Percentiles rank a stretch among this genome's conserved stretches.
Conservation (phyloP, 352 stramenopile species). For the Globisporangium solare region DNA sequence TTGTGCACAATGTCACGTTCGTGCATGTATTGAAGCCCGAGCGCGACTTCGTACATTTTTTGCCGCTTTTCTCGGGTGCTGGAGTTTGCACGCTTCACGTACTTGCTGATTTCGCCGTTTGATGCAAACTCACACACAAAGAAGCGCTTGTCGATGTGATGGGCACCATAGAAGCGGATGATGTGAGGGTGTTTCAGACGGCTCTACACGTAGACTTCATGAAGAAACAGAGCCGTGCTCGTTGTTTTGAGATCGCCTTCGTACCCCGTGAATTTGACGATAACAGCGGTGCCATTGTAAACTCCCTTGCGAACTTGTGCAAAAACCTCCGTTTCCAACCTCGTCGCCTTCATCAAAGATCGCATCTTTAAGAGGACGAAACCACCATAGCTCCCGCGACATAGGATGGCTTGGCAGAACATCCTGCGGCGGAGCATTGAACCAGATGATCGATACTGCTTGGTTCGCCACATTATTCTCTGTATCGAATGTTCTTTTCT, state of each 20-base stretch:
- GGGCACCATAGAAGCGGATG: slow-evolving; percentile 29
- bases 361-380: too few relatives aligned
- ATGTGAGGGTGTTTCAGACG: slow-evolving; percentile 29
- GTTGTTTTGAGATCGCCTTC: slow-evolving; percentile 4
- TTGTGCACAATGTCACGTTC: slow-evolving; percentile 17
- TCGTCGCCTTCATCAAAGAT: slow-evolving; percentile 10
- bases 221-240: slow-evolving; percentile 13
- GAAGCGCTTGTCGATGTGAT: slow-evolving; percentile 27
- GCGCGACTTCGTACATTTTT: slow-evolving; percentile 21
- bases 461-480: too few relatives aligned
- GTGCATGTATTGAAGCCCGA: slow-evolving; percentile 20
- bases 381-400: slow-evolving; percentile 3
- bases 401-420: too few relatives aligned
- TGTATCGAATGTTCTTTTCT: too few relatives aligned
- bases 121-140: slow-evolving; percentile 30
- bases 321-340: slow-evolving; percentile 19
- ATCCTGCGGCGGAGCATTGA: too few relatives aligned
- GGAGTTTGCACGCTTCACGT: slow-evolving; percentile 5
- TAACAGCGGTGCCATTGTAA: slow-evolving; percentile 15
- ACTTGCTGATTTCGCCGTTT: slow-evolving; percentile 20
- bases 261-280: slow-evolving; percentile 29
- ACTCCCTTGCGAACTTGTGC: slow-evolving; percentile 19
- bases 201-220: slow-evolving; percentile 27
- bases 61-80: slow-evolving; percentile 12
- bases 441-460: too few relatives aligned